phyloP scores from a whole-genome alignment of 2,329 filamentous ascomycete species.

The Calonectria pseudoreteaudii region DNA sequence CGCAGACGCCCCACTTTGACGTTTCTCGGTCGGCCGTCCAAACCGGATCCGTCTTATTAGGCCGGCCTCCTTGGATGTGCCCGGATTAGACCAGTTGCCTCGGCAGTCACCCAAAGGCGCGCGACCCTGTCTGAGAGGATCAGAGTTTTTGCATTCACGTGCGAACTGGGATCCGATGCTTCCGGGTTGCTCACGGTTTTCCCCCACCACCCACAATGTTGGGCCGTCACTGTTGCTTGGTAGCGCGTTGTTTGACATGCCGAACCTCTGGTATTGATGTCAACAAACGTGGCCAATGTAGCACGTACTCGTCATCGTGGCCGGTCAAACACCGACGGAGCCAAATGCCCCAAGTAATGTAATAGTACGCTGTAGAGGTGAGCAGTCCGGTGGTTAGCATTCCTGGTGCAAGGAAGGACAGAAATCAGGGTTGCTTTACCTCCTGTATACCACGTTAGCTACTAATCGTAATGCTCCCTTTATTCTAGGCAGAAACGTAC shows the following conservation, averaged over 20 bases:
- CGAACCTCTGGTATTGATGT: conserved; percentile 64
- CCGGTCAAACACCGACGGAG: conserved; percentile 81
- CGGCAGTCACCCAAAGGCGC: neutral
- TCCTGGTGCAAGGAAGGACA: neutral
- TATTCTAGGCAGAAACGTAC: conserved; percentile 48
- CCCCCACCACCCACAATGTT: neutral
- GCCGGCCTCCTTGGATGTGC: neutral
- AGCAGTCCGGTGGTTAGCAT: conserved; percentile 27
- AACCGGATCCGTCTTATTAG: neutral
- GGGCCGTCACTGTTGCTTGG: conserved; percentile 24
- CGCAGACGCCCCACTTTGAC: neutral
- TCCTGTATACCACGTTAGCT: conserved; percentile 18
- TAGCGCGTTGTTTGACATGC: conserved; percentile 45
- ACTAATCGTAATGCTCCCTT: neutral
- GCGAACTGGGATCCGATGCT: conserved; percentile 4
- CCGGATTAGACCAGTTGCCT: neutral
- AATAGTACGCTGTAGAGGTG: conserved; percentile 74
- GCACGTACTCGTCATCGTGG: conserved; percentile 75
- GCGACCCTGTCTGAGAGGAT: neutral
- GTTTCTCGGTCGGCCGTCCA: neutral
- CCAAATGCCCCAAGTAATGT: conserved; percentile 88
- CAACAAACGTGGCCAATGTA: conserved; percentile 75
- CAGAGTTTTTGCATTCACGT: conserved; percentile 11
- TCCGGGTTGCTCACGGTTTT: neutral
- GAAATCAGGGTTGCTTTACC: conserved; percentile 32